Percentiles rank a stretch among this genome's conserved stretches.
Conservation (phyloP, 225 moss, liverwort and hornwort genomes). For the Thuidium tamariscinum region DNA sequence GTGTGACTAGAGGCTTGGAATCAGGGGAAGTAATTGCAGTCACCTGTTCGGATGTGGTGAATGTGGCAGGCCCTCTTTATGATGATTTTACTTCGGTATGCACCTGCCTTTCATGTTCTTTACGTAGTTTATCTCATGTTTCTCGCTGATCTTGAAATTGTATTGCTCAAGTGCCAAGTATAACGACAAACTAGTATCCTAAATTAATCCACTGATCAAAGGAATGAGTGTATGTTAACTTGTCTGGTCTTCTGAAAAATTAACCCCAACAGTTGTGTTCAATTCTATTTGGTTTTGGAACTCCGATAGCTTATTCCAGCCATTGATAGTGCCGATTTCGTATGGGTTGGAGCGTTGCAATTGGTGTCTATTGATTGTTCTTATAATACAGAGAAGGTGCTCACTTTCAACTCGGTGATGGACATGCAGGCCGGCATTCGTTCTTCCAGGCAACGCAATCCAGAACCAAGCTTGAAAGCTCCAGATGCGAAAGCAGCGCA, state of each 20-base stretch:
- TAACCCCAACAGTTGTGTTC: neutral
- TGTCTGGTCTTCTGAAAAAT: neutral
- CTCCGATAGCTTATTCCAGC: neutral
- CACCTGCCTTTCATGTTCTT: neutral
- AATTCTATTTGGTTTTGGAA: neutral
- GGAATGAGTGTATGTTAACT: neutral
- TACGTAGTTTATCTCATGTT: neutral
- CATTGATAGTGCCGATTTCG: neutral
- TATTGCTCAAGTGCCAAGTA: neutral
- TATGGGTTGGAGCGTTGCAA: neutral
- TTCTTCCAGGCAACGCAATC: neutral
- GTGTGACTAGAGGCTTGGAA: conserved; percentile 37
- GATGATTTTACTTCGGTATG: conserved; percentile 62
- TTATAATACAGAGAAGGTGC: neutral
- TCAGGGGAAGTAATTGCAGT: conserved; percentile 25
- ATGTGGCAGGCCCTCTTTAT: conserved; percentile 46
- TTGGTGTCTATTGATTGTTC: too few species aligned
- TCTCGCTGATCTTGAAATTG: neutral
- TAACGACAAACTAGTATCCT: neutral
- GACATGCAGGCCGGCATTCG: conserved; percentile 48
- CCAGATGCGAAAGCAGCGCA: neutral
- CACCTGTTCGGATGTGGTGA: conserved; percentile 40
- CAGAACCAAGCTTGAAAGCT: neutral
- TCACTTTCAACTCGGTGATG: neutral
- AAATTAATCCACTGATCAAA: neutral